phyloP scores from a whole-genome alignment of 345 rosid species.

The Syzygium oleosum region DNA sequence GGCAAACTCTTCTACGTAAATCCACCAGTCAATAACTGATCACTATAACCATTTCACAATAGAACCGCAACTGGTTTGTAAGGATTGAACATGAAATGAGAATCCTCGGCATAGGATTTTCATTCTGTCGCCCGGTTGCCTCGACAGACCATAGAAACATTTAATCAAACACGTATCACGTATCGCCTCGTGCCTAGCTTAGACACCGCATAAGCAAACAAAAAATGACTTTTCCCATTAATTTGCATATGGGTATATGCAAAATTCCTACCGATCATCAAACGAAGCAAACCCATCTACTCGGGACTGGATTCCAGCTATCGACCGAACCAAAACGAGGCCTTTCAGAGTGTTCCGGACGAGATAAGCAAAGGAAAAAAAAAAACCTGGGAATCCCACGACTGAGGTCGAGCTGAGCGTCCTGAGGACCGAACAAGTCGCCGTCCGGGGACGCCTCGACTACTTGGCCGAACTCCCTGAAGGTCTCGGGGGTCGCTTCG shows the following conservation, averaged over 20 bases:
- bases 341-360: background rate
- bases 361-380: background rate
- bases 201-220: background rate
- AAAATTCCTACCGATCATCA: background rate
- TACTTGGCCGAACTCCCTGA: slow-evolving; percentile 65
- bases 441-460: slow-evolving; percentile 52
- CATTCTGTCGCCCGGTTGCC: background rate
- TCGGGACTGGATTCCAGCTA: background rate
- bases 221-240: background rate
- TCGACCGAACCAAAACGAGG: background rate
- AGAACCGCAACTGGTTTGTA: background rate
- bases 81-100: background rate
- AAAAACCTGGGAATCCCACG: slow-evolving; percentile 61
- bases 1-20: background rate
- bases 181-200: background rate
- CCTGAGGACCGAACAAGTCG: slow-evolving; percentile 55
- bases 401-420: slow-evolving; percentile 69
- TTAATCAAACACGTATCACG: background rate
- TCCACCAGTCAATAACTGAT: background rate
- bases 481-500: slow-evolving; percentile 68
- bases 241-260: background rate
- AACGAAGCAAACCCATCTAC: background rate
- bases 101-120: background rate
- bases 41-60: background rate
- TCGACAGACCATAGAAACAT: background rate